A percentile compares a stretch with the other conserved stretches of the same genome.
Conservation (phyloP, 371 early-diverging fungal species). For the Umbelopsis sp. region DNA sequence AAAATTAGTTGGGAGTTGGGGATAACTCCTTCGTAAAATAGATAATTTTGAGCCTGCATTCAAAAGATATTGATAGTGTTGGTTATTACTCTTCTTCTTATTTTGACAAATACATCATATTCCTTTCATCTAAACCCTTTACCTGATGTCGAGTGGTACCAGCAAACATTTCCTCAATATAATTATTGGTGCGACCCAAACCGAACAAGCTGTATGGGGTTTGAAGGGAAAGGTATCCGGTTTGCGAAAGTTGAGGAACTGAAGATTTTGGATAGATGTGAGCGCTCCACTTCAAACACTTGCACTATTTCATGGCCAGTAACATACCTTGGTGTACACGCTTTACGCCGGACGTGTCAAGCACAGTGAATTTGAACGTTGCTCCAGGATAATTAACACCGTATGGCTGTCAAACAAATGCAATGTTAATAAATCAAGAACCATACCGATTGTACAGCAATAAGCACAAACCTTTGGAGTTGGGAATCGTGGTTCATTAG, state of each 20-base stretch:
- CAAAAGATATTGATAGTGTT: neutral
- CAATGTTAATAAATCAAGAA: neutral
- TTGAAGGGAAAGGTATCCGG: slow-evolving; percentile 74
- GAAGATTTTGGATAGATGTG: neutral
- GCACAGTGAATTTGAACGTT: slow-evolving; percentile 82
- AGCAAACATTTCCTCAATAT: slow-evolving; percentile 90
- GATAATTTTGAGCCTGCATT: slow-evolving; percentile 39
- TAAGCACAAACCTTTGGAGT: slow-evolving; percentile 25
- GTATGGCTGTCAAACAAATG: slow-evolving; percentile 57
- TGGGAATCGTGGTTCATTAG: slow-evolving; percentile 41
- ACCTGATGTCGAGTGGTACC: slow-evolving; percentile 76
- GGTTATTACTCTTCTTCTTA: neutral
- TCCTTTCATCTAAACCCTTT: neutral
- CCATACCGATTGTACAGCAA: neutral
- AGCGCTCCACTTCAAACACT: neutral
- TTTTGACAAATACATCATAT: neutral
- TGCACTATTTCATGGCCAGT: neutral
- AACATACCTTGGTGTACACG: slow-evolving; percentile 70
- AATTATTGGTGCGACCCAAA: slow-evolving; percentile 93
- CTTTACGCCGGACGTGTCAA: slow-evolving; percentile 78
- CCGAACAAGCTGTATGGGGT: slow-evolving; percentile 89
- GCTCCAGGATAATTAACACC: slow-evolving; percentile 85
- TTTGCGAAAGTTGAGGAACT: slow-evolving; percentile 81
- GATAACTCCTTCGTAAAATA: slow-evolving; percentile 81
- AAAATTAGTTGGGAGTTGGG: slow-evolving; percentile 93